phyloP scores from a whole-genome alignment of 495 filamentous ascomycete genomes.

The Parmelia sp. region DNA sequence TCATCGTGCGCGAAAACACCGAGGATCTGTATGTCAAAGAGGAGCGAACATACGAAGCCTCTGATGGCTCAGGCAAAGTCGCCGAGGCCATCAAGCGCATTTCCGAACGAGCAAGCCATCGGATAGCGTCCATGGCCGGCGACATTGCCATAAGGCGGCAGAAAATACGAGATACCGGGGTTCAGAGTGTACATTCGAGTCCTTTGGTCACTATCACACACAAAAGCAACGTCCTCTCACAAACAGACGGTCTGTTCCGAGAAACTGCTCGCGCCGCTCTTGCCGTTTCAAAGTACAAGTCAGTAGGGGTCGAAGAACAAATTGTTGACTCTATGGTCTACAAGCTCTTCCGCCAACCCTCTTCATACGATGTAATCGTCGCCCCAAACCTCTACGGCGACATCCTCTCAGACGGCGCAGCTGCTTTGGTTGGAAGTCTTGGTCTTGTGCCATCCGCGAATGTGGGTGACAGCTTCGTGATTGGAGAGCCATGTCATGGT shows the following conservation, averaged over 20 bases:
- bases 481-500: constrained; percentile 97
- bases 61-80: constrained; percentile 65
- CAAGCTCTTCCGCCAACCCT: constrained; percentile 95
- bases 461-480: constrained; percentile 89
- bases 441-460: constrained; percentile 95
- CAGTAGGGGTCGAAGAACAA: constrained; percentile 81
- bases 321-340: constrained; percentile 99
- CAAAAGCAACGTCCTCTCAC: constrained; percentile 94
- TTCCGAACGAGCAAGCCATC: constrained; percentile 68
- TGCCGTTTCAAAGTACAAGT: constrained; percentile 51
- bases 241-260: constrained; percentile 95
- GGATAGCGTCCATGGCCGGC: constrained; percentile 88
- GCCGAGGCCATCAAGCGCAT: constrained; percentile 98
- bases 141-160: constrained; percentile 87
- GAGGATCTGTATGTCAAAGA: constrained; percentile 99
- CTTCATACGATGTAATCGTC: constrained; percentile 93
- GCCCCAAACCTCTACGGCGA: constrained; percentile 98
- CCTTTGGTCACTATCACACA: constrained; percentile 94
- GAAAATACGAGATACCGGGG: constrained; percentile 55
- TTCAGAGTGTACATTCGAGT: constrained; percentile 49
- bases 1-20: constrained; percentile 98
- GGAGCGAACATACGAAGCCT: constrained; percentile 69
- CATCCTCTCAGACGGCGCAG: constrained; percentile 91
- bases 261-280: constrained; percentile 68
- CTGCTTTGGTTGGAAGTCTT: constrained; percentile 87